Percentiles rank a stretch among this genome's conserved stretches.
Evolutionary conservation across 2,329 filamentous ascomycete species (phyloP).

Genomic region (Penicillium sp.): DNA sequence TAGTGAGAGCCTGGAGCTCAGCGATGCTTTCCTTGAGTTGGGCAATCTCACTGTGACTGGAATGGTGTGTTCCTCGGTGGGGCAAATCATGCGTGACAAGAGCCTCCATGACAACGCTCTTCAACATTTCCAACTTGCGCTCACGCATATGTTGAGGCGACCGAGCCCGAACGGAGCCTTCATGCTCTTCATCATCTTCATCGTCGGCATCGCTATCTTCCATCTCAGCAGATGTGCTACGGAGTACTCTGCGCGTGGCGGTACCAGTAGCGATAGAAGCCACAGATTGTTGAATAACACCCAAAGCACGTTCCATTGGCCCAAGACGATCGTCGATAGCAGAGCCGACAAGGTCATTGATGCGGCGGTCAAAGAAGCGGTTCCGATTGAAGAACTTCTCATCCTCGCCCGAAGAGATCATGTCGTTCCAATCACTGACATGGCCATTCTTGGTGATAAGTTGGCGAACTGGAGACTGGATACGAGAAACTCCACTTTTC

Average conservation of each 20-base stretch:
- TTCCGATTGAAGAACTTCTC: conserved; percentile 77
- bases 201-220: conserved; percentile 89
- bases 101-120: conserved; percentile 63
- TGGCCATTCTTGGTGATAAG: conserved; percentile 62
- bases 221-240: conserved; percentile 67
- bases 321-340: conserved; percentile 72
- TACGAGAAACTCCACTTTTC: conserved; percentile 59
- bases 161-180: conserved; percentile 60
- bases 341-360: conserved; percentile 79
- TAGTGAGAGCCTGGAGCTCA: conserved; percentile 43
- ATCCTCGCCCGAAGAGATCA: conserved; percentile 77
- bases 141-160: conserved; percentile 69
- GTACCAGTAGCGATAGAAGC: conserved; percentile 56
- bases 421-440: conserved; percentile 88
- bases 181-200: conserved; percentile 70
- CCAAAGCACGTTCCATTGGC: conserved; percentile 76
- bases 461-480: conserved; percentile 58
- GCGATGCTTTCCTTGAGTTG: conserved; percentile 41
- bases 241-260: conserved; percentile 58
- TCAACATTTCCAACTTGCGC: conserved; percentile 77
- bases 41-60: conserved; percentile 36
- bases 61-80: conserved; percentile 26
- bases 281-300: conserved; percentile 69
- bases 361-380: conserved; percentile 84
- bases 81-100: conserved; percentile 50